Conservation (phyloP, 23 red algal genomes). For the Cyanidiococcus yangmingshanensis region DNA sequence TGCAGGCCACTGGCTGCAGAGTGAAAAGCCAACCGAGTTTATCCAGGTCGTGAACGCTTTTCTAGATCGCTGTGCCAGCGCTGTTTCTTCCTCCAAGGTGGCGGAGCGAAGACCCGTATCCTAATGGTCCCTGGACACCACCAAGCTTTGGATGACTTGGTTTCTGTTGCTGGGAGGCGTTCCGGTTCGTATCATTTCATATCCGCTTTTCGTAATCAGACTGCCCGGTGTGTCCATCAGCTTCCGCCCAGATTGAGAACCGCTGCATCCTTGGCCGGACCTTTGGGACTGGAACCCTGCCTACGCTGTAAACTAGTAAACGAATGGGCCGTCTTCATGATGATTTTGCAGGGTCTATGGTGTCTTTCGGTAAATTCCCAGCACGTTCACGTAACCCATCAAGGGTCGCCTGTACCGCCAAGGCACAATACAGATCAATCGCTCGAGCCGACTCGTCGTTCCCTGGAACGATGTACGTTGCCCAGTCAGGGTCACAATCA, state of each 20-base stretch:
- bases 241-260: no score
- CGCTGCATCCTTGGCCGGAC: no score
- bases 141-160: no score
- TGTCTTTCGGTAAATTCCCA: neutral
- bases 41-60: conserved; percentile 56
- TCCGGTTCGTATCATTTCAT: no score
- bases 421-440: conserved; percentile 66
- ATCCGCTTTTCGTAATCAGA: no score
- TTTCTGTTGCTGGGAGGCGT: no score
- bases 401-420: conserved; percentile 59
- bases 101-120: neutral
- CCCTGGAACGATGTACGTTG: conserved; percentile 85
- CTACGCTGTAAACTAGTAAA: no score
- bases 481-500: conserved; percentile 68
- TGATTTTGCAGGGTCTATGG: no score
- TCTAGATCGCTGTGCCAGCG: conserved; percentile 16
- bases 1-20: conserved; percentile 73
- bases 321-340: no score
- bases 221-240: no score
- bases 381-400: conserved; percentile 35
- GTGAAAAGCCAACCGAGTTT: conserved; percentile 71
- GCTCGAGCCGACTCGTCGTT: conserved; percentile 78
- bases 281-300: no score
- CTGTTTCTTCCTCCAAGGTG: neutral
- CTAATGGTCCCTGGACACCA: neutral